A percentile compares a stretch with the other conserved stretches of the same genome.
phyloP scores from a whole-genome alignment of 2,329 filamentous ascomycete species.

The Venturia carpophila region DNA sequence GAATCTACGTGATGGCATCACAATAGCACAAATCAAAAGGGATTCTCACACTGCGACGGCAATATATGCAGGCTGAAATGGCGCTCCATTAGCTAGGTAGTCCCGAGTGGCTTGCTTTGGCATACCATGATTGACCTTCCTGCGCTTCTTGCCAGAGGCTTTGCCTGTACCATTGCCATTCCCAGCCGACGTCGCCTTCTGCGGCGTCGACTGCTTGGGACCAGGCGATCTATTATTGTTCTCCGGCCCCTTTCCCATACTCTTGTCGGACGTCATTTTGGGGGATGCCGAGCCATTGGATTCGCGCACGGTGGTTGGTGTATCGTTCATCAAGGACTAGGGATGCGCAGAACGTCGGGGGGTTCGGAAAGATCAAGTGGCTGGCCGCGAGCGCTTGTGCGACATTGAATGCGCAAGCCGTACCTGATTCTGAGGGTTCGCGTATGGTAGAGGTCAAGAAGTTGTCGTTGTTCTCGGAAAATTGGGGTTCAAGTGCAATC shows the following conservation, averaged over 20 bases:
- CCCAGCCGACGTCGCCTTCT: conserved; percentile 14
- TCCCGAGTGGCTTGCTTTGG: conserved; percentile 21
- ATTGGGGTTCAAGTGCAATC: not conserved
- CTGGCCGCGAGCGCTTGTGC: conserved; percentile 1
- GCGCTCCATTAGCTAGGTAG: conserved; percentile 12
- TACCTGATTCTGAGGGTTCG: conserved; percentile 20
- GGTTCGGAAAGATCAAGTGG: conserved; percentile 22
- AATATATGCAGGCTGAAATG: conserved; percentile 43
- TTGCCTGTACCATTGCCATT: conserved; percentile 6
- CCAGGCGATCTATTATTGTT: conserved; percentile 16
- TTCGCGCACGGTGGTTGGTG: conserved; percentile 25
- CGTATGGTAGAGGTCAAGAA: conserved; percentile 21
- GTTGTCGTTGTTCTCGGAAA: not conserved
- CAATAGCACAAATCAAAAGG: conserved; percentile 7
- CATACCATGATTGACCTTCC: conserved; percentile 47
- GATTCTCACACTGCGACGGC: conserved; percentile 21
- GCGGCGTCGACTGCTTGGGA: conserved; percentile 13
- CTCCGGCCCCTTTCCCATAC: conserved; percentile 27
- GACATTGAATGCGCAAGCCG: not conserved
- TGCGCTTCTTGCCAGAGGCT: conserved; percentile 38
- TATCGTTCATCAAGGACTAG: conserved; percentile 33
- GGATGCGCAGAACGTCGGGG: conserved; percentile 26
- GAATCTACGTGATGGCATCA: not conserved
- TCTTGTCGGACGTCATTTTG: conserved; percentile 28
- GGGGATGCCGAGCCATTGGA: conserved; percentile 31